Evolutionary conservation across 371 early-diverging fungal species (phyloP).

Genomic region (Apophysomyces variabilis): DNA sequence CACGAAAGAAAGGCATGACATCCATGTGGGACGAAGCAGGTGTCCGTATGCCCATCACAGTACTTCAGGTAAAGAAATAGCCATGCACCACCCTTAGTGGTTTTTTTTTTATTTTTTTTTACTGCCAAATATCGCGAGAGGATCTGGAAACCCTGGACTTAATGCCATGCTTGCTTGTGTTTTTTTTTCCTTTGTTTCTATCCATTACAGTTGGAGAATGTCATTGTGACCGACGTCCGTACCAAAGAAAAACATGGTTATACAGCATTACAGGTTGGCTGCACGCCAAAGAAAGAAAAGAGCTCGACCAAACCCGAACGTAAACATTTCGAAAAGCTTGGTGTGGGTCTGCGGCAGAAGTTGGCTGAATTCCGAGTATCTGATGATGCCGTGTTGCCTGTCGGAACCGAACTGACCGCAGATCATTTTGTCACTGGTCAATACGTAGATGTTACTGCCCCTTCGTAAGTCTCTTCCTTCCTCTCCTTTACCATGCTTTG

Average conservation of each 20-base stretch:
- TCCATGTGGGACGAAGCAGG: conserved; percentile 95
- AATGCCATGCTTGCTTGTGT: background rate
- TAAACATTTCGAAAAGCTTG: conserved; percentile 77
- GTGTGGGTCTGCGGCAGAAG: conserved; percentile 77
- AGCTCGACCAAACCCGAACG: conserved; percentile 69
- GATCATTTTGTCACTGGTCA: conserved; percentile 95
- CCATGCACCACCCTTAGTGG: no score
- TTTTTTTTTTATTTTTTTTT: background rate
- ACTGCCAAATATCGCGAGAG: background rate
- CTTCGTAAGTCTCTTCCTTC: conserved; percentile 62
- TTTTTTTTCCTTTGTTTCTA: background rate
- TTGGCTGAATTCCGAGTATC: conserved; percentile 86
- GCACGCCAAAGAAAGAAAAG: conserved; percentile 66
- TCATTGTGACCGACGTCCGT: conserved; percentile 73
- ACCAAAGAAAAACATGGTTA: conserved; percentile 68
- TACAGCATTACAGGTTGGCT: conserved; percentile 81
- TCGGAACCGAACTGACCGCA: conserved; percentile 78
- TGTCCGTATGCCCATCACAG: conserved; percentile 88
- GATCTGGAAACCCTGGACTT: no score
- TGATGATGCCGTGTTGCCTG: conserved; percentile 83
- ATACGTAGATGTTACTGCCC: conserved; percentile 89
- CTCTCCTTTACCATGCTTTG: background rate
- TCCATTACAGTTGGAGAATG: conserved; percentile 65
- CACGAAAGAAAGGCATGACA: conserved; percentile 93
- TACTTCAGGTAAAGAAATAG: conserved; percentile 73